Conservation (phyloP, 1,284 basidiomycete genomes). For the Cutaneotrichosporon cyanovorans region DNA sequence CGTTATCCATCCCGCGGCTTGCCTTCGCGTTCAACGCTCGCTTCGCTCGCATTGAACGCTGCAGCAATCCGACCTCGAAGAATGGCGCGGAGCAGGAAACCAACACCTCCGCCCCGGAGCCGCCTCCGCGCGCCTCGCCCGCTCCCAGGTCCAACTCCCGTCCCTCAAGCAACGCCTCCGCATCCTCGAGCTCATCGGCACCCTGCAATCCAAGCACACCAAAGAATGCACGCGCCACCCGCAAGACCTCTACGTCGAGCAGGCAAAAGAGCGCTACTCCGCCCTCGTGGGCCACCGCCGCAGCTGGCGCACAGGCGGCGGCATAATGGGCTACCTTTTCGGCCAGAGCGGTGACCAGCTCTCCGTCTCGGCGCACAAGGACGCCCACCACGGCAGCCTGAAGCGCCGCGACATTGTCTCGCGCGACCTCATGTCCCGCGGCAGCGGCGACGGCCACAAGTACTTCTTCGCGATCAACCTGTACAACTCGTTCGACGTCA, state of each 20-base stretch:
- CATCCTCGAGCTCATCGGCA: conserved; percentile 74
- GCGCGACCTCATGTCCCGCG: conserved; percentile 41
- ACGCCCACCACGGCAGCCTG: conserved; percentile 46
- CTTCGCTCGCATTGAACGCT: background rate
- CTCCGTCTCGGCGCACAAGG: conserved; percentile 10
- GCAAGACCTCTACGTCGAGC: conserved; percentile 73
- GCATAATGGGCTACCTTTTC: conserved; percentile 51
- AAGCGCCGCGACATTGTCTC: conserved; percentile 45
- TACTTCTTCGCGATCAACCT: conserved; percentile 98
- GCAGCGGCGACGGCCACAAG: conserved; percentile 58
- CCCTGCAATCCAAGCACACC: conserved; percentile 80
- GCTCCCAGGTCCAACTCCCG: conserved; percentile 49
- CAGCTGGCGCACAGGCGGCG: conserved; percentile 51
- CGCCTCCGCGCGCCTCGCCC: conserved; percentile 24
- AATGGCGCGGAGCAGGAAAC: conserved; percentile 8
- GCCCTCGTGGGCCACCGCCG: conserved; percentile 69
- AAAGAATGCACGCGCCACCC: conserved; percentile 76
- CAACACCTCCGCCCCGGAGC: conserved; percentile 9
- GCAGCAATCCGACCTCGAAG: background rate
- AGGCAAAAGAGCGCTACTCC: conserved; percentile 74
- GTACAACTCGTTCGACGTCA: conserved; percentile 96
- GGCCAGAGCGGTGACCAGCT: conserved; percentile 18
- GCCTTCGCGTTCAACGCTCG: too few species aligned
- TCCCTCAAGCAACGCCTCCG: conserved; percentile 70
- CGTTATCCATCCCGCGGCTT: too few species aligned